Percentiles rank a stretch among this genome's conserved stretches.
These are phyloP conservation scores for Didymella glomerata DNA, from an alignment of 2,329 filamentous ascomycete species.

Conservation along the genomic window DNA sequence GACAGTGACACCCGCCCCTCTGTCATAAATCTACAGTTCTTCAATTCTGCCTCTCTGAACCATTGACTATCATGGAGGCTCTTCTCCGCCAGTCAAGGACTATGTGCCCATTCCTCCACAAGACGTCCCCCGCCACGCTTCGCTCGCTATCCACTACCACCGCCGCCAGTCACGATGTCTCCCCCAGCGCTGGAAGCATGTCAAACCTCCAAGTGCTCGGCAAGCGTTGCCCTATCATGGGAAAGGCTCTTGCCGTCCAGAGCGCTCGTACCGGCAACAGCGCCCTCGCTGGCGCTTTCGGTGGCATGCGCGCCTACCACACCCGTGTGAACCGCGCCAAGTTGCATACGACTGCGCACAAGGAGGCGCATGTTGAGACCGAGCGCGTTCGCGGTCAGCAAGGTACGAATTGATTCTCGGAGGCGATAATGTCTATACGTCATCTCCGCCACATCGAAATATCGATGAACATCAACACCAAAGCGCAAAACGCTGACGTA, in stretches of 20 bases:
- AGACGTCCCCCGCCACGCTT: constrained; percentile 89
- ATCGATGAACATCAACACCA: constrained; percentile 9
- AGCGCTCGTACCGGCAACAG: constrained; percentile 59
- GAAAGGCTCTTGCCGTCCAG: constrained; percentile 93
- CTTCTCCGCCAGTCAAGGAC: constrained; percentile 94
- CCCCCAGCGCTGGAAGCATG: constrained; percentile 89
- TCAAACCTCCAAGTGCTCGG: constrained; percentile 95
- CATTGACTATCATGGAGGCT: constrained; percentile 75
- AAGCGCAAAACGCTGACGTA: constrained; percentile 4
- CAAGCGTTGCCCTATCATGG: constrained; percentile 97
- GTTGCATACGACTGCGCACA: constrained; percentile 80
- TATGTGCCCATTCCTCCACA: constrained; percentile 97
- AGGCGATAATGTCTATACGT: constrained; percentile 2
- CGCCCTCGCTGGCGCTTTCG: constrained; percentile 59
- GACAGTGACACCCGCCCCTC: constrained; percentile 2
- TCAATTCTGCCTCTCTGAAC: constrained; percentile 10
- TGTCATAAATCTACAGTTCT: neutral
- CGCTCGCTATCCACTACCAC: constrained; percentile 85
- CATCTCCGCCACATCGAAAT: constrained; percentile 14
- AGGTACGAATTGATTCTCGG: constrained; percentile 49
- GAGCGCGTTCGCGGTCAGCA: constrained; percentile 47
- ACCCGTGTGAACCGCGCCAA: constrained; percentile 69
- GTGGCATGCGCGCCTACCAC: constrained; percentile 59
- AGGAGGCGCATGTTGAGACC: constrained; percentile 80
- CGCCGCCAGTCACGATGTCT: constrained; percentile 69